Evolutionary conservation across 2,329 filamentous ascomycete species (phyloP).

Genomic region (Emergomyces orientalis): DNA sequence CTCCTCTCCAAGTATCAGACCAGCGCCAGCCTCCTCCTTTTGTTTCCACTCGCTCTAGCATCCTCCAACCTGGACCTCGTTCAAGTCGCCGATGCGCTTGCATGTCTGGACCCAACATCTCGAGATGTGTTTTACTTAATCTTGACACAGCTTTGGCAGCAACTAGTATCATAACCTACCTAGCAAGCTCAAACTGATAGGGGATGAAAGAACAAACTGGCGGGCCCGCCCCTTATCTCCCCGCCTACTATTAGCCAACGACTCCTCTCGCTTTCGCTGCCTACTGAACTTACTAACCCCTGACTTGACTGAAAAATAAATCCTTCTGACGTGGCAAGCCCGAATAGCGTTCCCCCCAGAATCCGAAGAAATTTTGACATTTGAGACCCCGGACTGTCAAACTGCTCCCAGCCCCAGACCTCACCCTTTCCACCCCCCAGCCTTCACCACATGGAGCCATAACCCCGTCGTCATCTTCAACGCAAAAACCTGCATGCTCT

Average conservation of each 20-base stretch:
- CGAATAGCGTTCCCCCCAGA: background rate
- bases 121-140: background rate
- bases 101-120: background rate
- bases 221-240: background rate
- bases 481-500: background rate
- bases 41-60: background rate
- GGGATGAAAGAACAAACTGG: background rate
- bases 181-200: background rate
- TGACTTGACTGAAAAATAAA: conserved; percentile 2
- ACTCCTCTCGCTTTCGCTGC: background rate
- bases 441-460: background rate
- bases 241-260: no score
- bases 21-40: background rate
- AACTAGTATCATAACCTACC: background rate
- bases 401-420: background rate
- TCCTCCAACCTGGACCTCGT: background rate
- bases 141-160: background rate
- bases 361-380: background rate
- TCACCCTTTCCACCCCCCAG: no score
- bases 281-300: background rate
- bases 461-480: background rate
- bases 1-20: background rate
- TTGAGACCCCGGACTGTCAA: background rate
- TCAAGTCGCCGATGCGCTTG: background rate
- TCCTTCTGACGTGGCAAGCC: background rate